Evolutionary conservation across 2,329 filamentous ascomycete species (phyloP).

Genomic region (Westerdykella sp.): DNA sequence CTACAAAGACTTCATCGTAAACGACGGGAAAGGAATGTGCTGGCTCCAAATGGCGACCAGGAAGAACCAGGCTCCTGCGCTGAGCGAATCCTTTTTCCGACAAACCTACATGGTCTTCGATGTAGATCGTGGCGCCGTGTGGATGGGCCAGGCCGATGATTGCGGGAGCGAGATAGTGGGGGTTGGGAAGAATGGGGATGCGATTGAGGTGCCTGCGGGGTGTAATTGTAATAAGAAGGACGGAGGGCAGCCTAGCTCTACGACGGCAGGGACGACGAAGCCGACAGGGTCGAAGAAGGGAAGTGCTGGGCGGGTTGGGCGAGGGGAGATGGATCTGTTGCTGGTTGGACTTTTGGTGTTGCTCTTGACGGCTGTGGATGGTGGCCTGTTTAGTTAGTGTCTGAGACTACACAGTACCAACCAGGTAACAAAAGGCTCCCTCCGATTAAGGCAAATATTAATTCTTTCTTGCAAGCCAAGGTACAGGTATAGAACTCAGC

Average conservation of each 20-base stretch:
- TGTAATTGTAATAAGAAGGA: not conserved
- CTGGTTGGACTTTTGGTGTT: not conserved
- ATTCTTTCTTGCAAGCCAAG: no score
- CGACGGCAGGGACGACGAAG: not conserved
- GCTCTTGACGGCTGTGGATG: not conserved
- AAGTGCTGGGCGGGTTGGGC: not conserved
- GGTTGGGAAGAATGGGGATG: not conserved
- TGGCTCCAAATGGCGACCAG: not conserved
- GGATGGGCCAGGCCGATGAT: conserved; percentile 3
- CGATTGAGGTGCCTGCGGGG: not conserved
- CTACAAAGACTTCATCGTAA: no score
- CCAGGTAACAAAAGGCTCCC: no score
- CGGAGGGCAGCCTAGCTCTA: not conserved
- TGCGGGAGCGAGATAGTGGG: conserved; percentile 2
- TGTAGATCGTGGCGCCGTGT: not conserved
- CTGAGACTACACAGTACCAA: no score
- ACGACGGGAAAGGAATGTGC: not conserved
- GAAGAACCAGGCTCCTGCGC: not conserved
- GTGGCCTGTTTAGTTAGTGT: no score
- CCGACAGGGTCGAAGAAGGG: not conserved
- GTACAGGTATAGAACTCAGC: no score
- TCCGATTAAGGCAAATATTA: no score
- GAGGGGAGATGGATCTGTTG: not conserved
- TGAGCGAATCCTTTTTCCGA: not conserved
- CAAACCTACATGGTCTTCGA: conserved; percentile 7